phyloP scores from a whole-genome alignment of 768 basidiomycete species.

The Lentinula aciculospora region DNA sequence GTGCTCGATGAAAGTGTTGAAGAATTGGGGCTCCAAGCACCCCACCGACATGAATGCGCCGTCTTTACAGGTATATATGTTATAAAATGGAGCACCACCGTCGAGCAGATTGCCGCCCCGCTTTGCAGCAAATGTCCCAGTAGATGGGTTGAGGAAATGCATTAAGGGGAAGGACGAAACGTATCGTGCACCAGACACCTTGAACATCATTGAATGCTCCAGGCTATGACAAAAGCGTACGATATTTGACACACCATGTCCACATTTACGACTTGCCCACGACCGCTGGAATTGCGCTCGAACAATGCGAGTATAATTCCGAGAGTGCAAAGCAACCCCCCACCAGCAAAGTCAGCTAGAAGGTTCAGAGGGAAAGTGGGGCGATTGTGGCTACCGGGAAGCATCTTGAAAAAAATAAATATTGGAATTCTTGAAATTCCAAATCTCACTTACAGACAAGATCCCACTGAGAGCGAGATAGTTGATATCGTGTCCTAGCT shows the following conservation, averaged over 20 bases:
- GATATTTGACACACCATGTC: slow-evolving; percentile 58
- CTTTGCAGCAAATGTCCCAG: slow-evolving; percentile 28
- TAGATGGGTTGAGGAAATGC: slow-evolving; percentile 16
- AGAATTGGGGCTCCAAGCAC: slow-evolving; percentile 73
- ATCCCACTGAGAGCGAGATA: slow-evolving; percentile 78
- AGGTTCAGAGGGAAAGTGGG: slow-evolving; percentile 73
- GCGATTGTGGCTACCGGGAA: slow-evolving; percentile 57
- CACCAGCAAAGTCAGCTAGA: slow-evolving; percentile 74
- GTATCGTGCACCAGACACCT: slow-evolving; percentile 81
- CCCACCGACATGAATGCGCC: slow-evolving; percentile 74
- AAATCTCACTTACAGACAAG: slow-evolving; percentile 44
- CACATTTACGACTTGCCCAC: slow-evolving; percentile 66
- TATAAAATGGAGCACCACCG: slow-evolving; percentile 77
- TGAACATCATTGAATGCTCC: background rate
- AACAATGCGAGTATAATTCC: slow-evolving; percentile 47
- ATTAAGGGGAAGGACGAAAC: slow-evolving; percentile 66
- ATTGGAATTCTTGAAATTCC: background rate
- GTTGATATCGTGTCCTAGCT: slow-evolving; percentile 75
- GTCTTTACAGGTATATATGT: slow-evolving; percentile 66
- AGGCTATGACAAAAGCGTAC: background rate
- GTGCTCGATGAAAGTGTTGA: slow-evolving; percentile 48
- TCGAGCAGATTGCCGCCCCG: slow-evolving; percentile 63
- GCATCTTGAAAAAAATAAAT: slow-evolving; percentile 38
- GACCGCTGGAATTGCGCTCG: slow-evolving; percentile 38
- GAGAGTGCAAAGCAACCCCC: slow-evolving; percentile 41